Percentiles rank a stretch among this genome's conserved stretches.
phyloP scores from a whole-genome alignment of 768 basidiomycete species.

The Suillus clintonianus region DNA sequence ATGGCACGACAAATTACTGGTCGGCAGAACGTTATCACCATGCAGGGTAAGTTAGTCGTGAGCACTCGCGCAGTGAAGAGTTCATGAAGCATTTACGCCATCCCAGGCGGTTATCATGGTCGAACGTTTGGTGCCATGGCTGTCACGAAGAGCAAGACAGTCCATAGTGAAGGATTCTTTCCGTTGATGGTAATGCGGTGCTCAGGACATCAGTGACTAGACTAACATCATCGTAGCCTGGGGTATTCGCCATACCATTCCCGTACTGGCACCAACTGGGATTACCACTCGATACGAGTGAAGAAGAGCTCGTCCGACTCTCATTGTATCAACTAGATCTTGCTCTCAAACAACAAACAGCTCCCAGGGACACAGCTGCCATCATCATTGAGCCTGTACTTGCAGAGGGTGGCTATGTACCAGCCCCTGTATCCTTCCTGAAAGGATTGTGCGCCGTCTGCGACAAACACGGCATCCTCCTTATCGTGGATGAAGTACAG shows the following conservation, averaged over 20 bases:
- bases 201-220: background rate
- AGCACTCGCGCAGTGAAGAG: background rate
- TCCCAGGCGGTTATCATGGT: constrained; percentile 84
- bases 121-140: constrained; percentile 93
- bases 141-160: constrained; percentile 90
- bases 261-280: constrained; percentile 93
- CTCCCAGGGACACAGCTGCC: constrained; percentile 88
- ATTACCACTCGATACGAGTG: constrained; percentile 53
- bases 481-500: constrained; percentile 89
- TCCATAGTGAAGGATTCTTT: constrained; percentile 77
- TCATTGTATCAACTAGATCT: constrained; percentile 84
- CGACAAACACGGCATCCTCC: constrained; percentile 80
- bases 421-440: constrained; percentile 80
- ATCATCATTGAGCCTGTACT: constrained; percentile 91
- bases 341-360: constrained; percentile 75
- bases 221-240: constrained; percentile 54
- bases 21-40: constrained; percentile 83
- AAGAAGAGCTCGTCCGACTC: constrained; percentile 56
- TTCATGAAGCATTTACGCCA: background rate
- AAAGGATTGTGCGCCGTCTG: constrained; percentile 81
- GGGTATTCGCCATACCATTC: constrained; percentile 78
- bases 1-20: constrained; percentile 80
- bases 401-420: constrained; percentile 95
- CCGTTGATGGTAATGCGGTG: constrained; percentile 74
- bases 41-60: constrained; percentile 65